These are phyloP conservation scores for Geranomyces variabilis DNA, from an alignment of 192 early-diverging fungal species.

Conservation along the genomic window DNA sequence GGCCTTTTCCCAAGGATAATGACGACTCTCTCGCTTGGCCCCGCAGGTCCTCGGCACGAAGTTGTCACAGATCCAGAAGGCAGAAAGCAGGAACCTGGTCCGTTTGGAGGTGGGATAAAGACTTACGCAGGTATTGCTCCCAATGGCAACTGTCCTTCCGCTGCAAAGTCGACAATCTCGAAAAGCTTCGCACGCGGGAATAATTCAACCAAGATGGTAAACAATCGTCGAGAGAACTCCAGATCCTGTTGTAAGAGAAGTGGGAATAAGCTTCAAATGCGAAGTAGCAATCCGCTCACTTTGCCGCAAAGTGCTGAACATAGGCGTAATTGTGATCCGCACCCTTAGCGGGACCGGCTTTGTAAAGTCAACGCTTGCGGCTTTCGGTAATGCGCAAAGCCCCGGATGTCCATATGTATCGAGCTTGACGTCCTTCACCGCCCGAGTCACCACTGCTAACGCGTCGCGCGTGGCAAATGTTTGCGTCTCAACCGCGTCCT, in stretches of 20 bases:
- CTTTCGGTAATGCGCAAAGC: not conserved
- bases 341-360: conserved; percentile 6
- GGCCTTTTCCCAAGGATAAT: too few species aligned
- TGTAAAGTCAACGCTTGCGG: not conserved
- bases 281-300: too few species aligned
- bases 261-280: too few species aligned
- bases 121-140: conserved; percentile 7
- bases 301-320: too few species aligned
- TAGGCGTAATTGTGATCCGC: not conserved
- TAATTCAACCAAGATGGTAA: not conserved
- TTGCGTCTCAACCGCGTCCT: not conserved
- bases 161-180: not conserved
- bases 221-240: not conserved
- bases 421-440: conserved; percentile 2
- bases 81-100: too few species aligned
- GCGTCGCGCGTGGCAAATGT: not conserved
- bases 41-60: too few species aligned
- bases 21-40: too few species aligned
- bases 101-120: not conserved
- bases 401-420: not conserved
- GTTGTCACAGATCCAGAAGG: too few species aligned
- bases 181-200: not conserved
- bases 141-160: conserved; percentile 3
- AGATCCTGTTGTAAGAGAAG: not conserved
- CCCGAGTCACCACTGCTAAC: not conserved